Evolutionary conservation across 768 basidiomycete genomes (phyloP).

Genomic region (Termitomyces sp.): DNA sequence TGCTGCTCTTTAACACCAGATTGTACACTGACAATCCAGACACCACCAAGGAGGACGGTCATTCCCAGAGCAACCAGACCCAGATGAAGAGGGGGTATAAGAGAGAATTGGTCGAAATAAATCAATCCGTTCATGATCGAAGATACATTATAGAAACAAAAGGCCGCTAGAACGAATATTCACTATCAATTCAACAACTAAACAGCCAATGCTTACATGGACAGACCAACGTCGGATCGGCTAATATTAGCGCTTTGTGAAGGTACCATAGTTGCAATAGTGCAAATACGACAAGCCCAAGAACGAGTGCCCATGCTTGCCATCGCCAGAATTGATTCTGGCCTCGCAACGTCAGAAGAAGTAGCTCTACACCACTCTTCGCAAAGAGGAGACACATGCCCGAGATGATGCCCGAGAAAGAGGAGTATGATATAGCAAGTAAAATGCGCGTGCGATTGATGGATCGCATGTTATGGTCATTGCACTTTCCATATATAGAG

Average conservation of each 20-base stretch:
- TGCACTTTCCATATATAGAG: slow-evolving; percentile 16
- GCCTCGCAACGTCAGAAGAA: slow-evolving; percentile 71
- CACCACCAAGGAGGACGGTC: slow-evolving; percentile 71
- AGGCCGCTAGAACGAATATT: slow-evolving; percentile 52
- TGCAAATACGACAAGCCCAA: slow-evolving; percentile 68
- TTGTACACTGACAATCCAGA: slow-evolving; percentile 85
- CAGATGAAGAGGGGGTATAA: slow-evolving; percentile 67
- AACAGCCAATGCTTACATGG: slow-evolving; percentile 50
- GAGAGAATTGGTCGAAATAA: slow-evolving; percentile 81
- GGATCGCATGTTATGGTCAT: slow-evolving; percentile 19
- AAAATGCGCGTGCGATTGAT: slow-evolving; percentile 48
- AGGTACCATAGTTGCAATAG: slow-evolving; percentile 82
- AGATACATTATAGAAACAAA: slow-evolving; percentile 92
- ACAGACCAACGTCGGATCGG: slow-evolving; percentile 82
- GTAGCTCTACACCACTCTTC: slow-evolving; percentile 87
- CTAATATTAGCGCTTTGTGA: slow-evolving; percentile 72
- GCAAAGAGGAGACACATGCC: slow-evolving; percentile 93
- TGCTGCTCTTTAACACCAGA: slow-evolving; percentile 49
- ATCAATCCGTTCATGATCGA: slow-evolving; percentile 87
- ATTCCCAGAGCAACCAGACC: slow-evolving; percentile 74
- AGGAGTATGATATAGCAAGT: slow-evolving; percentile 81
- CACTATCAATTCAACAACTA: slow-evolving; percentile 6
- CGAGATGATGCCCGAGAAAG: slow-evolving; percentile 80
- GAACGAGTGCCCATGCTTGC: slow-evolving; percentile 78
- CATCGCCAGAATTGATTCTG: slow-evolving; percentile 80